These are phyloP conservation scores for Lactarius tabidus DNA, from an alignment of 768 basidiomycete genomes.

Conservation along the genomic window DNA sequence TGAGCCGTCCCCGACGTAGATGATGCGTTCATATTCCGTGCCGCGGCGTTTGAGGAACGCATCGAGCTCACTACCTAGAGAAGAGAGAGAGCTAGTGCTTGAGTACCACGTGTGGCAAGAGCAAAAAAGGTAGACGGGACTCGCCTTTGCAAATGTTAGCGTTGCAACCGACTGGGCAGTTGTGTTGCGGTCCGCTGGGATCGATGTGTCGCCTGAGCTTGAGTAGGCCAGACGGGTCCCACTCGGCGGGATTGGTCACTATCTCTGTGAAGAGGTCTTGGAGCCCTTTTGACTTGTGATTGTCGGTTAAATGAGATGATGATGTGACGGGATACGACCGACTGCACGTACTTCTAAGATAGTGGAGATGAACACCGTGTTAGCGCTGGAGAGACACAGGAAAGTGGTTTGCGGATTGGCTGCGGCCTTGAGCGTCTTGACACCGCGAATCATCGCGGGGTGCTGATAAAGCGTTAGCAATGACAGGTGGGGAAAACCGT, in stretches of 20 bases:
- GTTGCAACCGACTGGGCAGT: slow-evolving; percentile 83
- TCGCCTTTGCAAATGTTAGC: slow-evolving; percentile 98
- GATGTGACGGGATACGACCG: background rate
- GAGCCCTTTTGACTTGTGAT: slow-evolving; percentile 68
- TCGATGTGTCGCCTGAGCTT: slow-evolving; percentile 73
- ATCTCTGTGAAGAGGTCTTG: slow-evolving; percentile 72
- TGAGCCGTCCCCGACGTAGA: slow-evolving; percentile 90
- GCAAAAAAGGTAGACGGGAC: background rate
- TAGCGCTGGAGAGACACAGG: slow-evolving; percentile 92
- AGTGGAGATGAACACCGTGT: slow-evolving; percentile 84
- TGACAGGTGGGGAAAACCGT: background rate
- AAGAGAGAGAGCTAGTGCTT: background rate
- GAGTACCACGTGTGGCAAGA: background rate
- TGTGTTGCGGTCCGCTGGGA: slow-evolving; percentile 73
- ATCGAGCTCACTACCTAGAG: slow-evolving; percentile 84
- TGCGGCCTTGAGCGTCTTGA: slow-evolving; percentile 66
- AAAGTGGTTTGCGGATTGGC: slow-evolving; percentile 68
- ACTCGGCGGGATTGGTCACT: slow-evolving; percentile 89
- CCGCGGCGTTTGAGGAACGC: slow-evolving; percentile 65
- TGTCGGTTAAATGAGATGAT: background rate
- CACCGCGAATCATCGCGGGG: slow-evolving; percentile 92
- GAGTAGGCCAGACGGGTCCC: slow-evolving; percentile 66
- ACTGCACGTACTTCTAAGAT: slow-evolving; percentile 63
- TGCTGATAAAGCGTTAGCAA: slow-evolving; percentile 53
- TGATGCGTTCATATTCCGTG: slow-evolving; percentile 65